Evolutionary conservation across 1,284 basidiomycete species (phyloP).

Genomic region (Cutaneotrichosporon mucoides): DNA sequence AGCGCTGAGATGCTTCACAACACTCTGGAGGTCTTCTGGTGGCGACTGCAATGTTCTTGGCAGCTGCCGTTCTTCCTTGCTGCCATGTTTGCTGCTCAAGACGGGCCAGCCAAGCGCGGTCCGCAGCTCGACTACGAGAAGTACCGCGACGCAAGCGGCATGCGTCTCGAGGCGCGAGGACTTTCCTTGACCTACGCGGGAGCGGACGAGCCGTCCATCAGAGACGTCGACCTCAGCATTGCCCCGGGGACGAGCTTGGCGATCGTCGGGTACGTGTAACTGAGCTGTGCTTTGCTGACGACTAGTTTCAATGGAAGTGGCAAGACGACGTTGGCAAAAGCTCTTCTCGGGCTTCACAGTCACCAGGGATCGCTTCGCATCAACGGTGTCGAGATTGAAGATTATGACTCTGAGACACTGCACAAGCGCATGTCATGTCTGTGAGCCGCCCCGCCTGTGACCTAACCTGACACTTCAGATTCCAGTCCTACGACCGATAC

Average conservation of each 20-base stretch:
- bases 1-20: constrained; percentile 52
- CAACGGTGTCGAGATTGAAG: constrained; percentile 64
- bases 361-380: constrained; percentile 60
- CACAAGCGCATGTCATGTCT: constrained; percentile 69
- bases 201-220: constrained; percentile 60
- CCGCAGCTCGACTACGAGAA: constrained; percentile 26
- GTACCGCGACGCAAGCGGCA: constrained; percentile 50
- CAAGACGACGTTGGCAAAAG: constrained; percentile 74
- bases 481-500: constrained; percentile 71
- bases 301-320: constrained; percentile 29
- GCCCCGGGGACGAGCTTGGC: constrained; percentile 70
- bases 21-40: not conserved
- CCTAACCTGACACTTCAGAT: not conserved
- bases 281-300: not conserved
- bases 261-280: constrained; percentile 60
- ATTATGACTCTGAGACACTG: constrained; percentile 61
- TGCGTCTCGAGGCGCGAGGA: constrained; percentile 65
- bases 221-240: constrained; percentile 63
- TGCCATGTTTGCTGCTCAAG: constrained; percentile 69
- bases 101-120: constrained; percentile 54
- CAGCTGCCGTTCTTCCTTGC: constrained; percentile 76
- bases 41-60: constrained; percentile 57
- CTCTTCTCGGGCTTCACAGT: constrained; percentile 65
- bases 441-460: constrained; percentile 46
- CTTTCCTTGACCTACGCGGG: constrained; percentile 74